phyloP scores from a whole-genome alignment of 768 basidiomycete species.

The Coprinopsis strossmayeri region DNA sequence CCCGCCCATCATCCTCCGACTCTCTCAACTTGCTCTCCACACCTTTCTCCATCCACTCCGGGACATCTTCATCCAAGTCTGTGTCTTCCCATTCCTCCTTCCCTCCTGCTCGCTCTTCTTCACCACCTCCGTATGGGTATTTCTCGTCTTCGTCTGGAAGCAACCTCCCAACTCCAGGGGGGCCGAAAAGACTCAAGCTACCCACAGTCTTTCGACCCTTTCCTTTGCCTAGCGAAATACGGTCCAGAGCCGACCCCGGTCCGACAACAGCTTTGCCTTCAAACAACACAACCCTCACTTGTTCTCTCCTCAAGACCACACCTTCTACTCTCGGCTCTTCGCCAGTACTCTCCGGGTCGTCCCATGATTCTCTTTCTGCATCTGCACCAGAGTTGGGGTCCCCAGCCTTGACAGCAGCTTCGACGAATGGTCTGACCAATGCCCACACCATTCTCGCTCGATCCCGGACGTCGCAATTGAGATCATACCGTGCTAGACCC shows the following conservation, averaged over 20 bases:
- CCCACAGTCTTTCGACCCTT: too few relatives aligned
- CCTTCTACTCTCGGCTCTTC: constrained; percentile 39
- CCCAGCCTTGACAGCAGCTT: background rate
- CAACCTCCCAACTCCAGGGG: constrained; percentile 3
- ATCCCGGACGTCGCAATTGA: constrained; percentile 86
- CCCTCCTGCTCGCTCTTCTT: too few relatives aligned
- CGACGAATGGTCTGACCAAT: constrained; percentile 51
- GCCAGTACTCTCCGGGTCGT: constrained; percentile 10
- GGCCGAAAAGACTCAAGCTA: constrained; percentile 5
- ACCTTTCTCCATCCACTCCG: constrained; percentile 86
- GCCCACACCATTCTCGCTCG: constrained; percentile 74
- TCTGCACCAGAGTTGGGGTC: too few relatives aligned
- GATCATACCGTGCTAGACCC: constrained; percentile 77
- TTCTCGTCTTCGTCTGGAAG: constrained; percentile 29
- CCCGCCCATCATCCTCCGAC: constrained; percentile 44
- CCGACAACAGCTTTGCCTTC: constrained; percentile 57
- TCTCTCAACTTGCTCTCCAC: constrained; percentile 76
- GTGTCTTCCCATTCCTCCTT: background rate
- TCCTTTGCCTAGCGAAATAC: too few relatives aligned
- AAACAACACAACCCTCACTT: constrained; percentile 73
- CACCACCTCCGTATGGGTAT: too few relatives aligned
- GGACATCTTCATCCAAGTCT: constrained; percentile 41
- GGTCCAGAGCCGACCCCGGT: too few relatives aligned
- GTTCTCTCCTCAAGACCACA: constrained; percentile 76
- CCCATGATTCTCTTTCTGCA: background rate